phyloP scores from a whole-genome alignment of 345 rosid species.

The Hibiscus trionum region DNA sequence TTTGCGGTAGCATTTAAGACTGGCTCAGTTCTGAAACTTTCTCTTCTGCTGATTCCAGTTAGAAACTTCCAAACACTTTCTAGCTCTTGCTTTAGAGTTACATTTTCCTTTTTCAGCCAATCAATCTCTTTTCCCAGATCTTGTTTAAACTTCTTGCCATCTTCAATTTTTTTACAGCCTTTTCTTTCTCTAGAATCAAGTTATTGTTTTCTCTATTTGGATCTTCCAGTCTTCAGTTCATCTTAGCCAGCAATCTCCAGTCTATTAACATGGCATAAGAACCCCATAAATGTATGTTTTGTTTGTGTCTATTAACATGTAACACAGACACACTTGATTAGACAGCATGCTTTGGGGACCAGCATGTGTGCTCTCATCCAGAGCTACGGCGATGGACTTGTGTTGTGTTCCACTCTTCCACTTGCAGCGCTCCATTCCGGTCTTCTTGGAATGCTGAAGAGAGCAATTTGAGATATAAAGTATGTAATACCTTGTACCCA shows the following conservation, averaged over 20 bases:
- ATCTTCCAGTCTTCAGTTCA: constrained; percentile 20
- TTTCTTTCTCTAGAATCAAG: constrained; percentile 35
- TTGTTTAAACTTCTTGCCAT: constrained; percentile 32
- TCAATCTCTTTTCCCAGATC: constrained; percentile 31
- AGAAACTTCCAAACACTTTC: constrained; percentile 32
- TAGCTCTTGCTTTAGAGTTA: constrained; percentile 32
- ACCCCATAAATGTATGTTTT: background rate
- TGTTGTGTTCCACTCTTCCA: background rate
- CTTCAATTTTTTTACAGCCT: constrained; percentile 33
- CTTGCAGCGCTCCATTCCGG: background rate
- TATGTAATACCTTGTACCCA: background rate
- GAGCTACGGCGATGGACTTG: background rate
- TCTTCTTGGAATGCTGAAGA: background rate
- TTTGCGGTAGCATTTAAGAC: constrained; percentile 40
- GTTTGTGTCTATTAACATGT: background rate
- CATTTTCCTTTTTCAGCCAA: constrained; percentile 9
- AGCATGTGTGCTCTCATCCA: background rate
- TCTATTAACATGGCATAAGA: background rate
- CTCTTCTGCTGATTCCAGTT: constrained; percentile 45
- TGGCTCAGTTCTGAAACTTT: background rate
- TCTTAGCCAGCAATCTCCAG: constrained; percentile 21
- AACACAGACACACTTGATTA: background rate
- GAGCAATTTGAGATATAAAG: background rate
- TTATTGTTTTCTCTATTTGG: constrained; percentile 24
- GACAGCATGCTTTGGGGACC: background rate